phyloP scores from a whole-genome alignment of 495 filamentous ascomycete genomes.

The Daldinia loculata region DNA sequence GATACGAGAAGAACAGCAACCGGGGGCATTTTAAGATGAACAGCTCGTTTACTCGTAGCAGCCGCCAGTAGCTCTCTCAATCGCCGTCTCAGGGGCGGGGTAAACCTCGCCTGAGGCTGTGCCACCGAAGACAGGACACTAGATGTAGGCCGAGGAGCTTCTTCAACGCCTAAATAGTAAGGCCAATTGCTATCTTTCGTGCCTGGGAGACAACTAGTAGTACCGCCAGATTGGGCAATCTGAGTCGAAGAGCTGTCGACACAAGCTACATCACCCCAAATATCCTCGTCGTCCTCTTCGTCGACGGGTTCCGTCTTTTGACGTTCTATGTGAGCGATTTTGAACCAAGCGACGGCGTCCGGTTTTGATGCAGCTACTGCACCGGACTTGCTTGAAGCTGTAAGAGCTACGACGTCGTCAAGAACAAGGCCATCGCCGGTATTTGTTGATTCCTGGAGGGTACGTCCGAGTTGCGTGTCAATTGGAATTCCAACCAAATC shows the following conservation, averaged over 20 bases:
- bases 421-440: conserved; percentile 67
- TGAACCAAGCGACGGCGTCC: conserved; percentile 88
- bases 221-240: conserved; percentile 87
- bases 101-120: conserved; percentile 53
- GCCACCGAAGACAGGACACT: conserved; percentile 51
- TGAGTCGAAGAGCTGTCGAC: conserved; percentile 85
- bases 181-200: conserved; percentile 79
- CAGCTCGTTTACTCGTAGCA: conserved; percentile 85
- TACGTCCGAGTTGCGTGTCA: conserved; percentile 80
- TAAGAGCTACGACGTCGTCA: conserved; percentile 67
- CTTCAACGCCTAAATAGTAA: conserved; percentile 81
- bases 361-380: conserved; percentile 42
- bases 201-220: conserved; percentile 77
- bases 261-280: conserved; percentile 83
- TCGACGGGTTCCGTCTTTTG: conserved; percentile 62
- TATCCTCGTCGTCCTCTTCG: conserved; percentile 62
- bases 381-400: conserved; percentile 42
- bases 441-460: conserved; percentile 70
- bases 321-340: conserved; percentile 73
- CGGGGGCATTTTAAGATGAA: conserved; percentile 85
- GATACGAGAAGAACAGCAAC: conserved; percentile 87
- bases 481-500: conserved; percentile 88
- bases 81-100: conserved; percentile 74
- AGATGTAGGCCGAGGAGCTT: conserved; percentile 53
- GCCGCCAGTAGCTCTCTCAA: conserved; percentile 87